Evolutionary conservation across 2,329 filamentous ascomycete species (phyloP).

Genomic region (Penicillium sp.): DNA sequence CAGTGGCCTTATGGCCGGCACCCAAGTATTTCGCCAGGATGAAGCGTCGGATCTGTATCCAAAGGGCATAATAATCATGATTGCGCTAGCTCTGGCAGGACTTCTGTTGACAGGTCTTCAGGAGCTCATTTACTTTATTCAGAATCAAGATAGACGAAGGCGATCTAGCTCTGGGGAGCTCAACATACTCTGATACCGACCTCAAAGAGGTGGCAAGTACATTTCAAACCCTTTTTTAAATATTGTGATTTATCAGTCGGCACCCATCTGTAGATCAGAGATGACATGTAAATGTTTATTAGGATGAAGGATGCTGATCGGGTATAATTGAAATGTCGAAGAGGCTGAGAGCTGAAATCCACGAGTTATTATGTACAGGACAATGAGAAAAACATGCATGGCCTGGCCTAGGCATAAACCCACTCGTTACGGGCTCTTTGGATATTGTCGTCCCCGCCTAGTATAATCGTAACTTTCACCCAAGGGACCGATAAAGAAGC

Average conservation of each 20-base stretch:
- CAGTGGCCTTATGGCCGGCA: conserved; percentile 52
- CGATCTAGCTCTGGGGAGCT: background rate
- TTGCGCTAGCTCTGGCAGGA: conserved; percentile 45
- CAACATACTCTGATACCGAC: background rate
- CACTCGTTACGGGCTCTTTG: no score
- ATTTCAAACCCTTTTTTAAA: no score
- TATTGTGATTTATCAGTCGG: no score
- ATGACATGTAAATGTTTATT: background rate
- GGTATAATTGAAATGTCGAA: no score
- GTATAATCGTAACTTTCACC: no score
- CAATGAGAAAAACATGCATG: no score
- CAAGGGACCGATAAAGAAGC: no score
- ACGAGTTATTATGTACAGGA: no score
- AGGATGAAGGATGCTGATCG: background rate
- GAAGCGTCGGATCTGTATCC: conserved; percentile 46
- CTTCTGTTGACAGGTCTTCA: conserved; percentile 45
- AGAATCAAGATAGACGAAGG: background rate
- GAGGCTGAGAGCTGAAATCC: no score
- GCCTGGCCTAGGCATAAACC: no score
- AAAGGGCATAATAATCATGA: conserved; percentile 48
- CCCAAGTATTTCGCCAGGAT: conserved; percentile 51
- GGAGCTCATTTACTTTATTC: conserved; percentile 7
- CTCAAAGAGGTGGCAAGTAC: no score
- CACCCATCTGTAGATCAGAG: background rate
- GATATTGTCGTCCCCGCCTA: no score